Evolutionary conservation across 768 basidiomycete genomes (phyloP), one percentile per base, ranked within the genome.

Genomic region (Boletus subcaerulescens): DNA sequence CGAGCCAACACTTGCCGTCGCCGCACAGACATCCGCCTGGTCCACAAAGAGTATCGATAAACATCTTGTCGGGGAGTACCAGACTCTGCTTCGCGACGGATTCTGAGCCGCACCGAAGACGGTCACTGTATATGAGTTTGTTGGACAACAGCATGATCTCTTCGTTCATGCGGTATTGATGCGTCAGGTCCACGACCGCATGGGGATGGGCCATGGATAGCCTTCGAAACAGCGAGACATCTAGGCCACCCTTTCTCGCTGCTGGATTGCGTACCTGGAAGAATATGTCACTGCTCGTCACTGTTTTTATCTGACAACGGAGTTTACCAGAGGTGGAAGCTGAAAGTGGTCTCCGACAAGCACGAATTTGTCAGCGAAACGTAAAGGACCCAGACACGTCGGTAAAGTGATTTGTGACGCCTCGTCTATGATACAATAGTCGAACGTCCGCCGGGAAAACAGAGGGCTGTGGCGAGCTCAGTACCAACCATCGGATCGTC

Each of bases 281-380:
- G 14, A 33, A 20, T 11, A 26, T 48, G 38, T 49, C 48, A 53
- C 17, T 1, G 4, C 17, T 22, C 20, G 18, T 45, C 35, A 22
- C 41, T 18, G 2, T 39, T 46, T 17, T 1, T 40, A 32, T 40
- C 38, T 17, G 26, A 50, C 32, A 20, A 40, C 2, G 14, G 3
- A 2, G 61, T 80, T 53, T 61, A 96, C 96, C 39, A 98, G 80
- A 0, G 97, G 97, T 11, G 96, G 96, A 3, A 99, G 83, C 64
- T 99, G 97, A 74, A 89, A 93, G 72, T 99, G 97, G 66, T 98
- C 97, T 8, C 97, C 97, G 17, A 98, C 96, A 13, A 98, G 85
- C 5, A 98, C 83, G 60, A 98, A 99, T 40, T 80, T 91, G 48
- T 93, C 82, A 2, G 95, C 93, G 63, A 87, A 91, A 1, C 94